Conservation (phyloP, 176 grass and related monocot genomes). For the Saccharum officinarum region DNA sequence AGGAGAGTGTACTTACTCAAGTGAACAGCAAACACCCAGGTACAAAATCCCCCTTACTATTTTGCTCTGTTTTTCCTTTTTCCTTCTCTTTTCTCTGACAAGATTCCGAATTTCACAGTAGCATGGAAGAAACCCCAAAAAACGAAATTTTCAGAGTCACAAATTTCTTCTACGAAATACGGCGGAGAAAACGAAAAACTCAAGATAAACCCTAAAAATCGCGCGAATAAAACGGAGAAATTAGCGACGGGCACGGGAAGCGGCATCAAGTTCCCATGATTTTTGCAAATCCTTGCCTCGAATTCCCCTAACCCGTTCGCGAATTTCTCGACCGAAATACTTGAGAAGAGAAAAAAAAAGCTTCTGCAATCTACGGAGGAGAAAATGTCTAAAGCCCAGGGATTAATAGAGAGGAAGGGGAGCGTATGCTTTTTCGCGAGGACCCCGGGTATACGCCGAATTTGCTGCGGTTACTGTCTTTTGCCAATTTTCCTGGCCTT, state of each 20-base stretch:
- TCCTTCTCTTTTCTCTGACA: conserved; percentile 9
- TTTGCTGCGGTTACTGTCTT: background rate
- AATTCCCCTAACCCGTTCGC: background rate
- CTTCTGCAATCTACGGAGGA: background rate
- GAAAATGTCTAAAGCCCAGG: background rate
- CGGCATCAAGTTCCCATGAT: background rate
- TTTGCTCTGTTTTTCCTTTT: background rate
- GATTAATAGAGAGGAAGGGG: background rate
- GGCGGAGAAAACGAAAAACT: background rate
- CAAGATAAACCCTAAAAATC: conserved; percentile 31
- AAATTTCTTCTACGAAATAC: conserved; percentile 8
- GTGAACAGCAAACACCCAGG: background rate
- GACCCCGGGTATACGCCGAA: background rate
- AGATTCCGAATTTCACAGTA: conserved; percentile 35
- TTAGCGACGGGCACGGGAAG: background rate
- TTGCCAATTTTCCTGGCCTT: background rate
- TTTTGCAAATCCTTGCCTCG: background rate
- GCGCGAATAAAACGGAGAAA: background rate
- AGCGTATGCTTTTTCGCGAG: background rate
- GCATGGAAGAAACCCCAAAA: background rate
- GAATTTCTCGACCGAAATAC: background rate
- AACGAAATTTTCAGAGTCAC: background rate
- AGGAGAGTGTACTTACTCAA: background rate
- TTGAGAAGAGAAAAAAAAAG: background rate
- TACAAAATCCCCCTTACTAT: background rate